phyloP scores from a whole-genome alignment of 2,329 filamentous ascomycete species.

The Myriosclerotinia duriaeana region DNA sequence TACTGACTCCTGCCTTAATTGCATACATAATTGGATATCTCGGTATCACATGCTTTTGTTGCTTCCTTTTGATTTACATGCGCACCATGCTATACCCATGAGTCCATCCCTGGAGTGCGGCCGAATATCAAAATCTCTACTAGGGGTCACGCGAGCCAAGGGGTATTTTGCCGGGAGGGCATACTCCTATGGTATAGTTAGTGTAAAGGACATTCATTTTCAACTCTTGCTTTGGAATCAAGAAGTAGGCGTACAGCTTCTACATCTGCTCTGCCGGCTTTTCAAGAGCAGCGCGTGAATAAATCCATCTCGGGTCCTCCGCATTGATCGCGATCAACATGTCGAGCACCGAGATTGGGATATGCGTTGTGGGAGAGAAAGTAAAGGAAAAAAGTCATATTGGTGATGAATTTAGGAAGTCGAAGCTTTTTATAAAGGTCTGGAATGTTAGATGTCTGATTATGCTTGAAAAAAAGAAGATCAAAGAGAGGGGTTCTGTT shows the following conservation, averaged over 20 bases:
- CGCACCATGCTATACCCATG: background rate
- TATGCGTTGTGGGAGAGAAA: constrained; percentile 5
- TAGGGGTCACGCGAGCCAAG: background rate
- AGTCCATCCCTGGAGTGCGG: background rate
- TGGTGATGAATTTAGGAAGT: background rate
- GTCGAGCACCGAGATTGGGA: constrained; percentile 4
- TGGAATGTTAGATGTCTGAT: constrained; percentile 1
- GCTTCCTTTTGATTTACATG: constrained; percentile 1
- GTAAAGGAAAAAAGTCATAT: background rate
- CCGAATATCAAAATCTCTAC: background rate
- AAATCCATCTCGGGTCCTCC: background rate
- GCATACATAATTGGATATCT: constrained; percentile 8
- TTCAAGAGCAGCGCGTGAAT: background rate
- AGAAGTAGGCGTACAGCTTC: background rate
- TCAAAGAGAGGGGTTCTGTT: background rate
- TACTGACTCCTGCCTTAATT: background rate
- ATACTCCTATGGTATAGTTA: background rate
- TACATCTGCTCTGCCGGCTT: background rate
- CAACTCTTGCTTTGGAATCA: background rate
- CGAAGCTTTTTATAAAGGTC: background rate
- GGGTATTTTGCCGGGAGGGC: background rate
- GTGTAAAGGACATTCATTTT: background rate
- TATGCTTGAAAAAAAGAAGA: background rate
- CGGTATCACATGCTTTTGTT: background rate
- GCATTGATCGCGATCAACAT: background rate